These are phyloP conservation scores for Botrytis fabae DNA, from an alignment of 2,329 filamentous ascomycete species.

Conservation along the genomic window DNA sequence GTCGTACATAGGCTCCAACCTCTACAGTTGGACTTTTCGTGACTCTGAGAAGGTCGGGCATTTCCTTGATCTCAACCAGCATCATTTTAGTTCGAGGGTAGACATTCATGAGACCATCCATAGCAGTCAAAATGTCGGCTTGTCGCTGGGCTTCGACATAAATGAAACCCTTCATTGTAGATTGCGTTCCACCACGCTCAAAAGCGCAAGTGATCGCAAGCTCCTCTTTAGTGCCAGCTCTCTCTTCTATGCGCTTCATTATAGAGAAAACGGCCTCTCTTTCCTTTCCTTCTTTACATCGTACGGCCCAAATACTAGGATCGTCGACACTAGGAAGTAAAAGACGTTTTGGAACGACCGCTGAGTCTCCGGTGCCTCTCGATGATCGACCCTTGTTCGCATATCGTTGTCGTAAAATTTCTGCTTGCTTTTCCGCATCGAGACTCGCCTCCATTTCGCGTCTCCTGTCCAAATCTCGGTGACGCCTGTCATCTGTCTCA, in stretches of 20 bases:
- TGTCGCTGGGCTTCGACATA: conserved; percentile 91
- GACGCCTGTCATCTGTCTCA: conserved; percentile 85
- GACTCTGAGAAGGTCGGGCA: conserved; percentile 92
- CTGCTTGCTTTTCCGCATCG: conserved; percentile 91
- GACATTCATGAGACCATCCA: conserved; percentile 84
- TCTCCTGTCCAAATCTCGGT: conserved; percentile 90
- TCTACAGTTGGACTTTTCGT: conserved; percentile 82
- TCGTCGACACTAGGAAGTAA: conserved; percentile 92
- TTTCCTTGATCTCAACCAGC: conserved; percentile 92
- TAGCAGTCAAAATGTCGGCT: conserved; percentile 78
- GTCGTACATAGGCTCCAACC: conserved; percentile 87
- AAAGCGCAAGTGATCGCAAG: conserved; percentile 87
- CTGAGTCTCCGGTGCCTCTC: conserved; percentile 65
- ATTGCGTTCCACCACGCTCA: conserved; percentile 76
- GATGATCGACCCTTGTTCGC: conserved; percentile 74
- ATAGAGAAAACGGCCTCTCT: conserved; percentile 85
- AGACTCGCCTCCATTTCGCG: conserved; percentile 84
- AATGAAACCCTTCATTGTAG: conserved; percentile 87
- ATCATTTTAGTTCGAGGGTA: conserved; percentile 86
- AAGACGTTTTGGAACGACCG: conserved; percentile 79
- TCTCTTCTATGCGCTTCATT: conserved; percentile 84
- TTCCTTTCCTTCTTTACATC: conserved; percentile 94
- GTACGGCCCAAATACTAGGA: conserved; percentile 91
- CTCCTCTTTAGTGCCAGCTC: conserved; percentile 73
- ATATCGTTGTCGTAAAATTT: conserved; percentile 83